Evolutionary conservation across 768 basidiomycete species (phyloP), one percentile per base, ranked within the genome.

Genomic region (Tephrocybe sp.): DNA sequence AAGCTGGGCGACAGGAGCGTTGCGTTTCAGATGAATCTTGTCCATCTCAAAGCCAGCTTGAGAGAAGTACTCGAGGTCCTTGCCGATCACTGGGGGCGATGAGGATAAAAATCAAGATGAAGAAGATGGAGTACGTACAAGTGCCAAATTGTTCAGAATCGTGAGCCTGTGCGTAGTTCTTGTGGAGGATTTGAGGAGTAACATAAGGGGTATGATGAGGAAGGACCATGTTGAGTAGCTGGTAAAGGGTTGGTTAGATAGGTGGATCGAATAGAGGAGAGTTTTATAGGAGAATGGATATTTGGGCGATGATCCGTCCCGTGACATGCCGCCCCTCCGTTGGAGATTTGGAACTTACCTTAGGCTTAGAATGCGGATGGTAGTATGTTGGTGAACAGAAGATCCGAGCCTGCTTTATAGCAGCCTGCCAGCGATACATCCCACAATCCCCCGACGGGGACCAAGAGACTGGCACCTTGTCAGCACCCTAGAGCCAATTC

Each of bases 21-120:
- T 96, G 71, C 92, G 90, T 73, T 92, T 95, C 71, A 99, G 79
- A 68, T 93, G 89, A 72, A 98, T 93, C 61, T 89, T 84, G 64
- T 95, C 89, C 89, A 98, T 97, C 75, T 99, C 96, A 74, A 99
- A 98, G 55, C 97, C 97, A 51, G 97, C 96, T 70, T 97, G 89
- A 34, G 96, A 98, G 83, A 97, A 97, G 74, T 94, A 92, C 68
- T 93, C 89, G 63, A 98, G 82, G 66, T 98, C 95, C 60, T 81
- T 85, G 62, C 92, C 93, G 62, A 96, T 87, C 67, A 95, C 92
- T 94, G 68, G 35, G 43, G 30, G 34, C 46, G 42, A 22, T 10
- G 41, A 44, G 43, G 43, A 54, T 7, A 5, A 35, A 38, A 20
- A 36, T 39, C 16, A 11, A 42, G 55, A 36, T 53, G 50, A 56